phyloP scores from a whole-genome alignment of 176 grass and related monocot genomes.

The Ensete glaucum region DNA sequence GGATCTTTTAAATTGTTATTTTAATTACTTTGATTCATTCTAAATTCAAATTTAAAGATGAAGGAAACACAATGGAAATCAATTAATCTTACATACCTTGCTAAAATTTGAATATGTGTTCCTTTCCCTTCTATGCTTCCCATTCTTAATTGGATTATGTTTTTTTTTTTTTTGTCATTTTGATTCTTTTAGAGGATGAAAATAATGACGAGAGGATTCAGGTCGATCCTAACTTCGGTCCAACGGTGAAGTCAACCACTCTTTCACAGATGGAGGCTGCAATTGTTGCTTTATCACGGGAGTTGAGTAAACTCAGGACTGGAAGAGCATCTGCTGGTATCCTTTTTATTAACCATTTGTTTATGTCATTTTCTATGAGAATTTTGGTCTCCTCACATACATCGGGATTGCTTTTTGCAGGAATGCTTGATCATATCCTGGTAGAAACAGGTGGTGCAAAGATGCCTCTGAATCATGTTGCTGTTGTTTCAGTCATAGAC shows the following conservation, averaged over 20 bases:
- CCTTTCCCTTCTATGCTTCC: too few species aligned
- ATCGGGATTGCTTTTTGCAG: conserved; percentile 25
- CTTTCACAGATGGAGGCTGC: conserved; percentile 71
- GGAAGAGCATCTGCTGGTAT: conserved; percentile 77
- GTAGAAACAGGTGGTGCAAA: conserved; percentile 60
- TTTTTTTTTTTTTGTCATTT: background rate
- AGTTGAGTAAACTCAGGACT: conserved; percentile 78
- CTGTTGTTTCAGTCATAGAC: conserved; percentile 93
- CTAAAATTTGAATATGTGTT: too few species aligned
- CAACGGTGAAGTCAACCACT: conserved; percentile 54
- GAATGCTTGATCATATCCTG: conserved; percentile 93
- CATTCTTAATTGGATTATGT: too few species aligned
- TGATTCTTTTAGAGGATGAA: conserved; percentile 49
- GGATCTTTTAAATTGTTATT: background rate
- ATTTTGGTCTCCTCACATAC: background rate
- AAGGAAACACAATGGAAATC: background rate
- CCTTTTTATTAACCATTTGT: background rate
- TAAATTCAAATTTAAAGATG: background rate
- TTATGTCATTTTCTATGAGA: conserved; percentile 6
- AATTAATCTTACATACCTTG: too few species aligned
- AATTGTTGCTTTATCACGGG: conserved; percentile 58
- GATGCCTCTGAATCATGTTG: conserved; percentile 56
- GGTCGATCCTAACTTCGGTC: conserved; percentile 49
- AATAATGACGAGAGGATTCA: conserved; percentile 66
- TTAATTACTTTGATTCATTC: background rate